Evolutionary conservation across 208 protist species (phyloP).

Genomic region (Naegleria gruberi): DNA sequence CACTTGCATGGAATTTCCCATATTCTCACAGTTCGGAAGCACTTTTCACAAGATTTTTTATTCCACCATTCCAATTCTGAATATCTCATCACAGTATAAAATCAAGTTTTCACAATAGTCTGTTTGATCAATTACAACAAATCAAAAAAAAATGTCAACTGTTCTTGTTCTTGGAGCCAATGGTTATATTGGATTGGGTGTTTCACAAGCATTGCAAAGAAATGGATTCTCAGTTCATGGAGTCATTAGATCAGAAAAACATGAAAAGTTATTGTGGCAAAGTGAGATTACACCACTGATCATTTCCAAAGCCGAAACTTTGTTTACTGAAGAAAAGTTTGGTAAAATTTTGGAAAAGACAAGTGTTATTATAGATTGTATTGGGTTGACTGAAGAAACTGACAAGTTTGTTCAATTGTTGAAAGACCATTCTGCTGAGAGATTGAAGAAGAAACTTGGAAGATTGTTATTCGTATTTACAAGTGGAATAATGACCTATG

Average conservation of each 20-base stretch:
- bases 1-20: too few species aligned
- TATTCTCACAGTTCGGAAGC: too few species aligned
- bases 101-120: too few species aligned
- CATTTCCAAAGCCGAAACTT: too few species aligned
- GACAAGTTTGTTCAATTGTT: not conserved
- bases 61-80: too few species aligned
- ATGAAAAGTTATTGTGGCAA: not conserved
- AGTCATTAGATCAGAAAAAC: not conserved
- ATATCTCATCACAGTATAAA: too few species aligned
- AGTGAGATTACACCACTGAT: not conserved
- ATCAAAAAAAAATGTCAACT: not conserved
- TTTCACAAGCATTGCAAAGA: not conserved
- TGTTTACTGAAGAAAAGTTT: too few species aligned
- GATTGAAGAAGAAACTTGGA: not conserved
- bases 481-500: not conserved
- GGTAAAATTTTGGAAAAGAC: too few species aligned
- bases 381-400: not conserved
- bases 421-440: not conserved
- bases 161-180: not conserved
- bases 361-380: not conserved
- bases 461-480: not conserved
- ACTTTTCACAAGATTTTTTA: too few species aligned
- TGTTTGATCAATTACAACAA: not conserved
- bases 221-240: not conserved
- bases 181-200: conserved; percentile 1